These are phyloP conservation scores for Spiraea crenata DNA, from an alignment of 331 rosid species.

Conservation along the genomic window DNA sequence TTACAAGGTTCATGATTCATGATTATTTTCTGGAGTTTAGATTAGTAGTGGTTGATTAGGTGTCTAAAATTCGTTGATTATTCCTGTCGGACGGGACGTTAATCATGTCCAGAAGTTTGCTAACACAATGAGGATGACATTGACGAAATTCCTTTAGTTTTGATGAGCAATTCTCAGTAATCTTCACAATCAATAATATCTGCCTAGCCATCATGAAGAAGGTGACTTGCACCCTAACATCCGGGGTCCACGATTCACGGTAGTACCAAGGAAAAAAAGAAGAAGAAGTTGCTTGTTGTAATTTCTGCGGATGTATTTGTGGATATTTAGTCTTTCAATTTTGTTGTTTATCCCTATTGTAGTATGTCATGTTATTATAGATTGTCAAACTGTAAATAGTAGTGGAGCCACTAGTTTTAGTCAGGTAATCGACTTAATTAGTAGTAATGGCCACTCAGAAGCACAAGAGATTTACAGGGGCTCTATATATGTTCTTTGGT, in stretches of 20 bases:
- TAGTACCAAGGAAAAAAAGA: neutral
- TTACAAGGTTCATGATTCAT: slow-evolving; percentile 6
- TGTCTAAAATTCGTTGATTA: no score
- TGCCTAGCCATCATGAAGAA: slow-evolving; percentile 1
- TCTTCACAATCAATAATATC: neutral
- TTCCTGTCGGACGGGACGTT: neutral
- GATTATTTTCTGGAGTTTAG: neutral
- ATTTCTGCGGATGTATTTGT: no score
- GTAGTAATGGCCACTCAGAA: no score
- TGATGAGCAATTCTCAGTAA: neutral
- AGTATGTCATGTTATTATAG: no score
- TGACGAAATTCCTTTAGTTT: neutral
- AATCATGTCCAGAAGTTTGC: neutral
- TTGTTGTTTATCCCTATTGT: no score
- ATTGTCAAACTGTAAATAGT: neutral
- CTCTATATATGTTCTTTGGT: no score
- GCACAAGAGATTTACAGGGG: no score
- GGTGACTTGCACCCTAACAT: neutral
- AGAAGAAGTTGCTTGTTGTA: no score
- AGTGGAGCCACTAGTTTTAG: no score
- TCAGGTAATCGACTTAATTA: no score
- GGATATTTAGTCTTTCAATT: no score
- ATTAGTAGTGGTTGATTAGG: neutral
- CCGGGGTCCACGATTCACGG: slow-evolving; percentile 7
- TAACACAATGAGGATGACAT: neutral